Evolutionary conservation across 305 asterid species (phyloP), one percentile per base, ranked within the genome.

Genomic region (Rubia balearica): DNA sequence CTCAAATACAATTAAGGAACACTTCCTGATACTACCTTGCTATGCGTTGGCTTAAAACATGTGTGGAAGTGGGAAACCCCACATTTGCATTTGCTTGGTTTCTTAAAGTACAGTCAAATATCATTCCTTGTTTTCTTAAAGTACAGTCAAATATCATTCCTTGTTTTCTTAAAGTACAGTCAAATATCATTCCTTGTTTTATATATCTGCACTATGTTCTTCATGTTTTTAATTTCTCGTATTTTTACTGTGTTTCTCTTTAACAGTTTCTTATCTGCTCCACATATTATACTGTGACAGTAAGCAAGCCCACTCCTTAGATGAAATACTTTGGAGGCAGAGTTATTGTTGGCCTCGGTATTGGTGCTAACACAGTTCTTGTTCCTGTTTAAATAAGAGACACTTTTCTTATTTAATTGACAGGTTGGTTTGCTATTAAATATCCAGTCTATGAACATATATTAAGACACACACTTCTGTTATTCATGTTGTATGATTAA

Each of bases 361-460:
- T 91, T 77, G 97, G 97, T 76, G 97, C 88, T 76, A 89, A 89
- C 82, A 86, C 95, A 19, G 97, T 89, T 77, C 90, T 91, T 65
- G 96, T 91, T 82, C 95, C 96, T 70, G 82, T 91, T 65, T 91
- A 89, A 27, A 27, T 27, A 27, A 27, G 30, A 27, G 30, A 27
- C 2, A 2, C 1, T 27, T 27, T 27, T 27, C 30, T 27, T 27
- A 27, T 27, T 27, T 27, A 27, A 27, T 27, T 27, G 30, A n/a
- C n/a, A n/a, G n/a, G n/a, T n/a, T n/a, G n/a, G n/a, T n/a, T n/a
- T n/a, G n/a, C n/a, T n/a, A n/a, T n/a, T n/a, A n/a, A n/a, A n/a
- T n/a, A n/a, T n/a, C n/a, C n/a, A n/a, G n/a, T n/a, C n/a, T n/a
- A n/a, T n/a, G n/a, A n/a, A n/a, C n/a, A n/a, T n/a, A n/a, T n/a